These are phyloP conservation scores for Litchi chinensis DNA, from an alignment of 345 rosid genomes.

Conservation along the genomic window DNA sequence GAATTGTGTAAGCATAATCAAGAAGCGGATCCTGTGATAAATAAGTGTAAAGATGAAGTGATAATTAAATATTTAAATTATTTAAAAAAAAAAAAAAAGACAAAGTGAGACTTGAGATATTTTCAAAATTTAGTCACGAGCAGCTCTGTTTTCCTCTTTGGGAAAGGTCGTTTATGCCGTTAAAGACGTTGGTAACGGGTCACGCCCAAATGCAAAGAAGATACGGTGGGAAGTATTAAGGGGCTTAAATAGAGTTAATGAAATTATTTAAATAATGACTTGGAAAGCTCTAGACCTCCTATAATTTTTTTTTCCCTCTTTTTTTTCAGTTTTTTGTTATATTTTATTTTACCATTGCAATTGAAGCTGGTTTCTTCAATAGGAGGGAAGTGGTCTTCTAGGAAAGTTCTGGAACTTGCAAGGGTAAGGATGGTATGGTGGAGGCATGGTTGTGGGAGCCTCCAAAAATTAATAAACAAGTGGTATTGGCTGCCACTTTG, in stretches of 20 bases:
- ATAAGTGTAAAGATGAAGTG: neutral
- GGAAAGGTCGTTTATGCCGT: constrained; percentile 32
- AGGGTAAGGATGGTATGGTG: constrained; percentile 13
- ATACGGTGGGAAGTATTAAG: neutral
- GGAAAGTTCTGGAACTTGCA: constrained; percentile 52
- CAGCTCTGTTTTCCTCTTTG: neutral
- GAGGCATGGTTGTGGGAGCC: constrained; percentile 16
- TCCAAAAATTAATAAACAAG: neutral
- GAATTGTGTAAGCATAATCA: neutral
- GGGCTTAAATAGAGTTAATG: constrained; percentile 10
- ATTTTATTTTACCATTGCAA: no score
- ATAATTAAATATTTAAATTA: no score
- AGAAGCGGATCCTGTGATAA: neutral
- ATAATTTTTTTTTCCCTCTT: neutral
- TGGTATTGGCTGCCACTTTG: neutral
- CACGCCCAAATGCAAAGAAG: constrained; percentile 19
- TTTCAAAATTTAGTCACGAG: neutral
- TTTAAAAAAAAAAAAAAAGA: neutral
- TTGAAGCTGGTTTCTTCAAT: neutral
- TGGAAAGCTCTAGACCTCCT: constrained; percentile 44
- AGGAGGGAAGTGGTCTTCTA: constrained; percentile 5
- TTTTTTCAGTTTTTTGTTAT: neutral
- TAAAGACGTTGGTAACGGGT: neutral
- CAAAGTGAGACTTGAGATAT: neutral
- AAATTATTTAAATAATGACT: constrained; percentile 19